Base-by-base conservation (phyloP, 2,329 filamentous ascomycete genomes). In the Fusarium buxicola region DNA sequence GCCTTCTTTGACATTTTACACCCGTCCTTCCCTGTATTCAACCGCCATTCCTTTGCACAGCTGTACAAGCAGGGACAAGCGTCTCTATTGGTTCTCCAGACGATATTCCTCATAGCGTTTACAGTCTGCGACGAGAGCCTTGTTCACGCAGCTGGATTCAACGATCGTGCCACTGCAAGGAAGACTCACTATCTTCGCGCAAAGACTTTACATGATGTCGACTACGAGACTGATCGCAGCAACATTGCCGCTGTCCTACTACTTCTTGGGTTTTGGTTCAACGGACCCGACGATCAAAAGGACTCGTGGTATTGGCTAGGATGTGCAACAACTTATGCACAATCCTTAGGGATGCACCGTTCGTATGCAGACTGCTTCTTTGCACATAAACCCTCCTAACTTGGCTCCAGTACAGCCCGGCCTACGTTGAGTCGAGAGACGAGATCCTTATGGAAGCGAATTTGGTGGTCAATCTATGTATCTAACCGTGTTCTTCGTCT, bases 401-500 rank as follows among this genome's bases (percentile, higher is more conserved):
- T 6, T 3, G 1, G 0, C 2, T 3, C 1, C 1, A 60, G 64
- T 0, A 16, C 48, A 1, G 31, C 51, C 1, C 36, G 36, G 0
- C 49, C 38, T 0, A 48, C 47, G 2, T 3, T 66, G 2, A 64
- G 38, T 1, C 52, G 36, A 0, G 36, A 53, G 10, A 43, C 47
- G 9, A 55, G 32, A 1, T 52, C 65, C 0, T 1, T 68, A 1
- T 52, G 65, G 3, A 68, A 61, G 12, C 47, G 65, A 0, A 64
- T 68, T 2, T 68, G 65, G 65, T 66, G 65, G 65, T 66, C 65
- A 1, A 61, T 68, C 0, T 68, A 68, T 3, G 65, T 68, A 16
- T 27, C 44, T 28, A 2, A 3, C 2, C n/a, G 1, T 6, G 5
- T 2, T 8, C 1, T 2, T 2, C 12, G 10, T 31, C 2, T 16